Evolutionary conservation across 2,329 filamentous ascomycete species (phyloP), one percentile per base, ranked within the genome.

Genomic region (Calonectria ilicicola): DNA sequence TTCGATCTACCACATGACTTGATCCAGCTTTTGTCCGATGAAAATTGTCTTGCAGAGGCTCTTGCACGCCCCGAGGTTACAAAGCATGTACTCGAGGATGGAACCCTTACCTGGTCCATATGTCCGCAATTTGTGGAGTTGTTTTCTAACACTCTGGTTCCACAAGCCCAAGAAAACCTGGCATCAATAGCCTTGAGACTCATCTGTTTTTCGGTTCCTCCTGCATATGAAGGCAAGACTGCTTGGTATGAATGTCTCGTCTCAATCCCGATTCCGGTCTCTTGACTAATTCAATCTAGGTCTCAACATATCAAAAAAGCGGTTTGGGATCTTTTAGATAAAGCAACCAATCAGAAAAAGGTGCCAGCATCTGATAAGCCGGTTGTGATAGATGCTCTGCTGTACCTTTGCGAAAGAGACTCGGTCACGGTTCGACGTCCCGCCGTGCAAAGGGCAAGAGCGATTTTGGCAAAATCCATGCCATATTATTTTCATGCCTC

Each of bases 341-440:
- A 67, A 2, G 51, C 72, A 0, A 76, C 72, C 0, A 26, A 38
- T 23, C 69, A 67, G 2, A 75, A 74, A 21, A 73, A 75, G 27
- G 53, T 83, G 0, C 65, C 75, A 0, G 9, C 65, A 1, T 70
- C 77, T 0, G 66, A 81, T 0, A 74, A 75, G 40, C 44, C 74
- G 0, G 74, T 78, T 1, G 74, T 77, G 1, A 74, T 83, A 0
- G 82, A 83, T 42, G 76, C 78, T 0, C 70, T 82, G 0, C 74
- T 83, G 5, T 83, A 77, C 32, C 83, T 83, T 19, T 76, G 73
- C 9, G 82, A 83, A 49, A 74, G 82, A 21, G 82, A 83, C 44
- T 77, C 76, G 0, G 77, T 81, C 23, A 27, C 74, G 0, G 78
- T 81, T 0, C 81, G 82, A 0, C 70, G 67, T 0, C 67, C 69